These are phyloP conservation scores for Raddia guianensis DNA, from an alignment of 176 grass and related monocot species.

Conservation along the genomic window DNA sequence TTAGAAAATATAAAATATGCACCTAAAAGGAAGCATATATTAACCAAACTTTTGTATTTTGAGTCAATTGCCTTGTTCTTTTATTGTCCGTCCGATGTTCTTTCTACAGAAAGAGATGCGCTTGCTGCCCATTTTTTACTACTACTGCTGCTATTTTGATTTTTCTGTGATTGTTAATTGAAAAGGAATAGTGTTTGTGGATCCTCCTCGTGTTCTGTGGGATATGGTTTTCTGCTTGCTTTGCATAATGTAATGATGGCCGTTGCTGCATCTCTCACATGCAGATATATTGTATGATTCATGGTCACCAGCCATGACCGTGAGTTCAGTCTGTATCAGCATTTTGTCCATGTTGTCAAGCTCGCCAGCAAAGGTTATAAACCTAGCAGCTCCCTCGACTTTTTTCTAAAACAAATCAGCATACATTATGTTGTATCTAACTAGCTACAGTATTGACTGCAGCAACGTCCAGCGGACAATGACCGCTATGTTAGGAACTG, in stretches of 20 bases:
- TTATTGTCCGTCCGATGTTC: neutral
- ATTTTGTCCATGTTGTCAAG: constrained; percentile 97
- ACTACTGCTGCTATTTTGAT: neutral
- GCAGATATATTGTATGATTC: constrained; percentile 98
- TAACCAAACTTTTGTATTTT: neutral
- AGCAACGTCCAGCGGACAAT: constrained; percentile 82
- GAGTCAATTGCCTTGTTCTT: neutral
- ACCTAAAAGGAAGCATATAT: constrained; percentile 13
- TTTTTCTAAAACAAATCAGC: neutral
- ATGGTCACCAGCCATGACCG: constrained; percentile 95
- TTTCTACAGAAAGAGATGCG: neutral
- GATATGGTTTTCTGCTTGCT: neutral
- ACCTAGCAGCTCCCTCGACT: neutral
- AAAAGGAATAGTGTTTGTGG: neutral
- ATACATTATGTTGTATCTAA: neutral
- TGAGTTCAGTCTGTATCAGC: constrained; percentile 93
- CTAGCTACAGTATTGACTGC: constrained; percentile 41
- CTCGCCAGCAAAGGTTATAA: constrained; percentile 76
- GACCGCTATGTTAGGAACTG: constrained; percentile 92
- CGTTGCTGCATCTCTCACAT: constrained; percentile 16
- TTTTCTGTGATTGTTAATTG: constrained; percentile 10
- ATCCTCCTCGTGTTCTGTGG: neutral
- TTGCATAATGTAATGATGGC: neutral
- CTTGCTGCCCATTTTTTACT: neutral
- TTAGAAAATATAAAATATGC: neutral